phyloP scores from a whole-genome alignment of 1,139 yeast genomes.

The Hemisphaericaspora lyxosophila region DNA sequence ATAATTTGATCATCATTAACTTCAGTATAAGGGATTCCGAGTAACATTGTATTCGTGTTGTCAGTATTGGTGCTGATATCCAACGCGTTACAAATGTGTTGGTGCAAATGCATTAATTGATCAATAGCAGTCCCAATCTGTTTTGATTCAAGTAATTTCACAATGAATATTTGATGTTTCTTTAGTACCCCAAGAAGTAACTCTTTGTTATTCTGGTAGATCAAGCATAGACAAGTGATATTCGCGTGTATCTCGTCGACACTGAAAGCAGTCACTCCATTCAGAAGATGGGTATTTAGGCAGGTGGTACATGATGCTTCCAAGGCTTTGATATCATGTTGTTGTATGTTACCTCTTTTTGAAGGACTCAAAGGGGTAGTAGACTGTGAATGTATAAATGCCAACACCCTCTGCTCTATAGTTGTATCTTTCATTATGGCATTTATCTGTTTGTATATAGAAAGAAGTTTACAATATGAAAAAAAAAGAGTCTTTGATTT shows the following conservation, averaged over 20 bases:
- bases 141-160: slow-evolving; percentile 27
- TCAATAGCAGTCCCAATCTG: slow-evolving; percentile 15
- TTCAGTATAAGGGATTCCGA: slow-evolving; percentile 12
- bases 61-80: slow-evolving; percentile 6
- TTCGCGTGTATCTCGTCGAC: slow-evolving; percentile 18
- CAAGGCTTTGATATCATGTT: slow-evolving; percentile 12
- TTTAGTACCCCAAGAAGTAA: slow-evolving; percentile 16
- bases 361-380: slow-evolving; percentile 11
- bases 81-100: slow-evolving; percentile 7
- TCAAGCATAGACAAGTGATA: slow-evolving; percentile 10
- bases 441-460: background rate
- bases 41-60: slow-evolving; percentile 9
- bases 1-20: slow-evolving; percentile 13
- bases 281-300: slow-evolving; percentile 5
- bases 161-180: slow-evolving; percentile 32
- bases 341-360: slow-evolving; percentile 11
- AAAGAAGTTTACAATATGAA: background rate
- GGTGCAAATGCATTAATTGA: slow-evolving; percentile 13
- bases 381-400: slow-evolving; percentile 12
- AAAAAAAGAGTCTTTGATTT: background rate
- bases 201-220: slow-evolving; percentile 8
- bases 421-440: slow-evolving; percentile 4
- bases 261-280: background rate
- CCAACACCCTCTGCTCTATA: slow-evolving; percentile 9
- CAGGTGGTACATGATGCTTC: slow-evolving; percentile 11